phyloP scores from a whole-genome alignment of 2,329 filamentous ascomycete genomes.

The Talaromyces verruculosus region DNA sequence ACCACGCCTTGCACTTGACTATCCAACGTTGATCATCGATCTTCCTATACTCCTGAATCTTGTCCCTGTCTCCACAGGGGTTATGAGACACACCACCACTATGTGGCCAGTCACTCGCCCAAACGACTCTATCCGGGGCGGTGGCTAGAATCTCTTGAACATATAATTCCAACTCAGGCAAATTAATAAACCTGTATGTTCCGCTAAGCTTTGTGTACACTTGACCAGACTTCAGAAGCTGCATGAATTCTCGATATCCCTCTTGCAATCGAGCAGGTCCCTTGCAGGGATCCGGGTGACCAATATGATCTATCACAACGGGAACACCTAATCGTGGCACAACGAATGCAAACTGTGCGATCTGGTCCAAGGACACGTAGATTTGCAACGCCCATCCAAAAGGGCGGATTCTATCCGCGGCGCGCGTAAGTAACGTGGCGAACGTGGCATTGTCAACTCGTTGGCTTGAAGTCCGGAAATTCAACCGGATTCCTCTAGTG shows the following conservation, averaged over 20 bases:
- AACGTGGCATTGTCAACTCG: slow-evolving; percentile 1
- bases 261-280: slow-evolving; percentile 8
- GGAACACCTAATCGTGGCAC: neutral
- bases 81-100: slow-evolving; percentile 14
- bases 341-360: slow-evolving; percentile 21
- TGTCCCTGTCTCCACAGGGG: slow-evolving; percentile 12
- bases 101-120: slow-evolving; percentile 20
- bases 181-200: slow-evolving; percentile 12
- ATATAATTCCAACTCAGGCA: slow-evolving; percentile 13
- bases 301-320: slow-evolving; percentile 17
- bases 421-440: neutral
- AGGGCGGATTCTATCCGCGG: slow-evolving; percentile 8
- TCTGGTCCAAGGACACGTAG: slow-evolving; percentile 9
- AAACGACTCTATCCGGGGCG: slow-evolving; percentile 11
- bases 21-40: slow-evolving; percentile 11
- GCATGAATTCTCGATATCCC: slow-evolving; percentile 14
- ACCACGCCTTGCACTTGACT: slow-evolving; percentile 14
- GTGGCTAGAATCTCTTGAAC: neutral
- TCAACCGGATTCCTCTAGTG: slow-evolving; percentile 61
- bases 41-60: slow-evolving; percentile 11
- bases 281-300: slow-evolving; percentile 10
- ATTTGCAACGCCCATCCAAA: slow-evolving; percentile 13
- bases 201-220: slow-evolving; percentile 19
- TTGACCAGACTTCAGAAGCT: neutral
- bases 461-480: slow-evolving; percentile 40